Percentiles rank a stretch among this genome's conserved stretches.
Conservation (phyloP, 257 asterid species). For the Solanum pinnatisectum region DNA sequence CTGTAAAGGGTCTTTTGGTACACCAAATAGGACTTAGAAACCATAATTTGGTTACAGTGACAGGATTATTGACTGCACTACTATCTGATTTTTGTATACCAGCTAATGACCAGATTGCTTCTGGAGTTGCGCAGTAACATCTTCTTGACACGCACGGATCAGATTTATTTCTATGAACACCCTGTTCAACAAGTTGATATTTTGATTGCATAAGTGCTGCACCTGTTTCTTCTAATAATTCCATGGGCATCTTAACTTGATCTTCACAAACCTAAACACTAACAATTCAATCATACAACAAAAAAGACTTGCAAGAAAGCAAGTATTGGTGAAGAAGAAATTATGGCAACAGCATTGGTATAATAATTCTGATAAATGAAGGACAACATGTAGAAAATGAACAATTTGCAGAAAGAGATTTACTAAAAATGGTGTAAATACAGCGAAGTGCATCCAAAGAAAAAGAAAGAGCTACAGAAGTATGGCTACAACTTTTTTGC, state of each 20-base stretch:
- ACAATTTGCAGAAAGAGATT: background rate
- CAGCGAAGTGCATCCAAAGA: background rate
- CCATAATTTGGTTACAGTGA: background rate
- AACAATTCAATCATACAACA: background rate
- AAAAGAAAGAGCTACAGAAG: background rate
- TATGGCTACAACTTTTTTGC: background rate
- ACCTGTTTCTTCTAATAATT: background rate
- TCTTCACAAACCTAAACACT: background rate
- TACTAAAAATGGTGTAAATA: background rate
- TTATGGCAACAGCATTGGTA: background rate
- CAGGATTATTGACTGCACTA: background rate
- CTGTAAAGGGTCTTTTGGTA: background rate
- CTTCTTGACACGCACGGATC: background rate
- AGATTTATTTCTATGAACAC: background rate
- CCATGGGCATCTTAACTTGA: background rate
- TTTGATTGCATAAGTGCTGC: background rate
- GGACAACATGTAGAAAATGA: background rate
- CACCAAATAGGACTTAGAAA: background rate
- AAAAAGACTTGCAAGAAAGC: background rate
- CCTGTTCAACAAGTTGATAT: background rate
- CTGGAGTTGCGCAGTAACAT: background rate
- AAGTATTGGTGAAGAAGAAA: background rate
- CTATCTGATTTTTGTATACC: background rate
- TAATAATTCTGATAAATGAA: background rate
- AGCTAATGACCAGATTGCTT: background rate